Percentiles rank a stretch among this genome's conserved stretches.
phyloP scores from a whole-genome alignment of 1,284 basidiomycete genomes.

The Pseudozyma tsukubaensis region DNA sequence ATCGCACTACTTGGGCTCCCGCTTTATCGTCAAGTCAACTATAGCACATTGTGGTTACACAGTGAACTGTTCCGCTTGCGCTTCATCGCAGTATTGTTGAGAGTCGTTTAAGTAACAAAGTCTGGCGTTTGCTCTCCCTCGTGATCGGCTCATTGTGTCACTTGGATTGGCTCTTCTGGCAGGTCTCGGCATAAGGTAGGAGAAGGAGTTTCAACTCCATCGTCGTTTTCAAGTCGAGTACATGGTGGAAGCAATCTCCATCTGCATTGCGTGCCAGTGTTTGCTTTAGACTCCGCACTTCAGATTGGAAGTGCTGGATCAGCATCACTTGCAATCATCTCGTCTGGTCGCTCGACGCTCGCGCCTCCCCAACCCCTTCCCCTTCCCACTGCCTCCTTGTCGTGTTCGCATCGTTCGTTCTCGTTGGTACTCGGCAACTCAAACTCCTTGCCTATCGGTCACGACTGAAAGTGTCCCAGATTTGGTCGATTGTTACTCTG shows the following conservation, averaged over 20 bases:
- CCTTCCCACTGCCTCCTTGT: neutral
- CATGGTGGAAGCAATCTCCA: neutral
- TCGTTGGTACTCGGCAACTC: neutral
- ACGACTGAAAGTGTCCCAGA: neutral
- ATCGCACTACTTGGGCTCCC: neutral
- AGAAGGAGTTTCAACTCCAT: neutral
- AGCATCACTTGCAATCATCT: too few species aligned
- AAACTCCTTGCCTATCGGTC: too few species aligned
- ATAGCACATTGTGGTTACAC: neutral
- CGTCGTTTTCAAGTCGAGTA: neutral
- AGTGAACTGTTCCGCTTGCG: neutral
- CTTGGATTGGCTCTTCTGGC: neutral
- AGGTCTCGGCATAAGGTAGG: neutral
- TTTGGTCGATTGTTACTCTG: neutral
- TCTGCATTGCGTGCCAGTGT: neutral
- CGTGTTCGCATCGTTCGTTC: neutral
- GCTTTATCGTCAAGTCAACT: constrained; percentile 1
- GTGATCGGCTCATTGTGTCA: constrained; percentile 2
- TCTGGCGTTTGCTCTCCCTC: neutral
- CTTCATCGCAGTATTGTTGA: neutral
- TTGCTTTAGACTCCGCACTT: neutral
- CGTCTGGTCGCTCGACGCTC: neutral
- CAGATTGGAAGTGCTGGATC: too few species aligned
- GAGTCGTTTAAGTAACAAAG: neutral
- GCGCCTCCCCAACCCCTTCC: neutral